Evolutionary conservation across 2,329 filamentous ascomycete genomes (phyloP).

Genomic region (Colletotrichum tofieldiae): DNA sequence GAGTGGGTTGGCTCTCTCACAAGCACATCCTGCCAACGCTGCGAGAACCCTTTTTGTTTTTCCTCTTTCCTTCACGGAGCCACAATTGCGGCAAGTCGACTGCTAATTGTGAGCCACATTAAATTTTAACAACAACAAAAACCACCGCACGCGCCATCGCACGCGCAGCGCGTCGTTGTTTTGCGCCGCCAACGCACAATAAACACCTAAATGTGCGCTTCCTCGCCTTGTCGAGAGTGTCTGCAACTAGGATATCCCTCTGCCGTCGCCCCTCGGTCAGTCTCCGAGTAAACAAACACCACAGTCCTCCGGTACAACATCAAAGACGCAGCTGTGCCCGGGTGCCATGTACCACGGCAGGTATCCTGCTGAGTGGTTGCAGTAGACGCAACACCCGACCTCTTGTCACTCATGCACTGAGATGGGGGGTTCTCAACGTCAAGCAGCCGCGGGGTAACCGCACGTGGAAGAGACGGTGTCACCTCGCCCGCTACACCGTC

Average conservation of each 20-base stretch:
- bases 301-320: neutral
- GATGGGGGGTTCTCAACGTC: neutral
- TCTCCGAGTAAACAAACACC: constrained; percentile 12
- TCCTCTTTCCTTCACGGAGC: neutral
- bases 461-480: constrained; percentile 13
- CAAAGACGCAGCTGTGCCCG: neutral
- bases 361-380: constrained; percentile 10
- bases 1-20: neutral
- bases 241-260: neutral
- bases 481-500: constrained; percentile 20
- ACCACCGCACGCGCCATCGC: neutral
- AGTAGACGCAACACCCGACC: constrained; percentile 31
- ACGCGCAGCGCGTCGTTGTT: constrained; percentile 7
- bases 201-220: neutral
- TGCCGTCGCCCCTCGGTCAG: constrained; percentile 13
- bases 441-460: constrained; percentile 30
- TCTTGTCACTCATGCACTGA: neutral
- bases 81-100: constrained; percentile 1
- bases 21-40: neutral
- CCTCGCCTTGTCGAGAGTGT: neutral
- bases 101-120: constrained; percentile 11
- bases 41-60: neutral
- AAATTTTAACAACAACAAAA: neutral
- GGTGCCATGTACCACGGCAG: neutral
- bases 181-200: constrained; percentile 13